These are phyloP conservation scores for Dionaea muscipula DNA, from an alignment of 179 eudicot species.

Conservation along the genomic window DNA sequence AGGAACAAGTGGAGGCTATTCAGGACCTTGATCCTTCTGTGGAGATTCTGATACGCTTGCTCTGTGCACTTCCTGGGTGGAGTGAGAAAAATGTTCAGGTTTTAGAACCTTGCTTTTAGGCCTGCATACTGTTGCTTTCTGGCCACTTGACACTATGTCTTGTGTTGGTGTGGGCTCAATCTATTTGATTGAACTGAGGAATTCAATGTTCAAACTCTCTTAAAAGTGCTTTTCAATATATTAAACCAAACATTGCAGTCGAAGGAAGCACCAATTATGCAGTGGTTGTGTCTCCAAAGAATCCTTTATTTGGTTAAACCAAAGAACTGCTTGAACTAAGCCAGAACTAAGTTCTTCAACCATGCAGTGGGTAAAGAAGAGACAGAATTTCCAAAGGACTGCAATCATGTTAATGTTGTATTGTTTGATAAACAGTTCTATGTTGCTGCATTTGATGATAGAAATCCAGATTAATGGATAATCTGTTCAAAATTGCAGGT, in stretches of 20 bases:
- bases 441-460: neutral
- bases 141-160: neutral
- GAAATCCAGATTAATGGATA: neutral
- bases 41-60: conserved; percentile 80
- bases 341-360: neutral
- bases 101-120: conserved; percentile 2
- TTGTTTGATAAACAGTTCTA: neutral
- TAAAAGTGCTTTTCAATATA: neutral
- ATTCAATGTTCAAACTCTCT: neutral
- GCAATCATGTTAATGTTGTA: no score
- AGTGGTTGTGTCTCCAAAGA: neutral
- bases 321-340: neutral
- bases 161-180: no score
- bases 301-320: neutral
- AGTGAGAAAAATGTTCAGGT: conserved; percentile 98
- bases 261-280: no score
- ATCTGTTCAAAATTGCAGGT: conserved; percentile 47
- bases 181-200: no score
- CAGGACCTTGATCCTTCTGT: conserved; percentile 60
- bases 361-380: neutral
- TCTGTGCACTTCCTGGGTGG: conserved; percentile 98
- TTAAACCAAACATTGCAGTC: neutral
- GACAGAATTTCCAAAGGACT: neutral
- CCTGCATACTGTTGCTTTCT: no score
- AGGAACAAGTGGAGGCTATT: conserved; percentile 77